Evolutionary conservation across 805 yeast species (phyloP), one percentile per base, ranked within the genome.

Genomic region (Metschnikowia picachoensis): DNA sequence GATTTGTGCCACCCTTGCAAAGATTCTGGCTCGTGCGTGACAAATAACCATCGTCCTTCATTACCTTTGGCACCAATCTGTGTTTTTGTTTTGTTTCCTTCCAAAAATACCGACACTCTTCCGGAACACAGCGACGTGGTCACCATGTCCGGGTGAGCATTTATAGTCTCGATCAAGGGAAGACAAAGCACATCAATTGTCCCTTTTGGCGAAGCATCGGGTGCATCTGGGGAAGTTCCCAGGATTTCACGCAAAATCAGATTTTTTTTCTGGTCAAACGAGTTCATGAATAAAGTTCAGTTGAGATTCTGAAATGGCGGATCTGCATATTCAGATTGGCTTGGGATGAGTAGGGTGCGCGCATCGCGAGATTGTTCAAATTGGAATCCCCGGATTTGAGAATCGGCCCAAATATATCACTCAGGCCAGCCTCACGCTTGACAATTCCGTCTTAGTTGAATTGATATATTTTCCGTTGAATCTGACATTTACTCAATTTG

Each of bases 91-190:
- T 87, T 86, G 9, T 66, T 62, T 3, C 96, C 96, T 59, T 88
- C 96, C 2, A 85, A 66, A 60, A 85, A 89, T 0, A 89, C 89
- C 47, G 92, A 82, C 1, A 88, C 83, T 57, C 96, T 70, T 3
- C 96, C 96, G 0, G 95, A 87, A 54, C 96, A 89, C 14, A 94
- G 83, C 1, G 95, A 86, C 0, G 96, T 89, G 2, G 95, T 88
- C 10, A 89, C 94, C 80, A 85, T 76, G 52, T 84, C 80, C 0
- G 65, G 57, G 53, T 79, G 78, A 3, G 74, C 53, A 58, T 89
- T 89, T 55, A 89, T 83, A 13, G 82, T 60, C 13, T 78, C 64
- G 49, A 89, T 87, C 15, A 89, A 73, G 2, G 96, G 95, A 11
- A 83, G 58, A 56, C 95, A 83, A 16, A 77, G 67, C 40, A 67